Percentiles rank a stretch among this genome's conserved stretches.
Conservation (phyloP, 306 rosid species). For the Glycine soja region DNA sequence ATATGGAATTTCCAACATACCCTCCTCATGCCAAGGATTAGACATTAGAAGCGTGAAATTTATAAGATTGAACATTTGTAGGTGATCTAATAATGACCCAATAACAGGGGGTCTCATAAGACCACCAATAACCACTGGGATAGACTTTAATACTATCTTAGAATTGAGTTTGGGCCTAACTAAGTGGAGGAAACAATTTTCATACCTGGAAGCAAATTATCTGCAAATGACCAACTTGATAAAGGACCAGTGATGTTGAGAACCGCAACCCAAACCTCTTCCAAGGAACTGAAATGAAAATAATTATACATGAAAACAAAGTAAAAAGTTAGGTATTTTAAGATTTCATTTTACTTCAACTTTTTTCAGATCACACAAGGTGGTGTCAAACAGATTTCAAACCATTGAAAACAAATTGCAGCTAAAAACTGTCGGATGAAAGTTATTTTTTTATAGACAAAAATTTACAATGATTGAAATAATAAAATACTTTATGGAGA, state of each 20-base stretch:
- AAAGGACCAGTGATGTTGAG: slow-evolving; percentile 95
- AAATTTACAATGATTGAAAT: slow-evolving; percentile 24
- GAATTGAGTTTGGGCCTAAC: neutral
- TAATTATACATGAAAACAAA: neutral
- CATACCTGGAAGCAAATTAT: slow-evolving; percentile 77
- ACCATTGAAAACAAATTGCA: neutral
- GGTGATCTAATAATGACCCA: neutral
- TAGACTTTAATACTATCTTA: neutral
- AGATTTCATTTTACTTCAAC: slow-evolving; percentile 1
- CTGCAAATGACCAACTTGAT: slow-evolving; percentile 98
- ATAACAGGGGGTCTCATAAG: neutral
- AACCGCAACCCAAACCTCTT: slow-evolving; percentile 94
- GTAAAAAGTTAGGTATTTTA: neutral
- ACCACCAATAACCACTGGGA: neutral
- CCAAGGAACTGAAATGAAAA: slow-evolving; percentile 68
- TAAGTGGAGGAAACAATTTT: slow-evolving; percentile 26
- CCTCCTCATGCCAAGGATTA: neutral
- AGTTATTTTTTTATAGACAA: neutral
- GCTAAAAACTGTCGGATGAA: neutral
- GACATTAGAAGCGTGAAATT: neutral
- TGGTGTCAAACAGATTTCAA: neutral
- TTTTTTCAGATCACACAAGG: neutral
- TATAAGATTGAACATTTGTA: neutral
- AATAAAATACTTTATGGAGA: neutral
- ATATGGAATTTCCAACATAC: neutral